phyloP scores from a whole-genome alignment of 2,329 filamentous ascomycete species.

The Thelonectria olida region DNA sequence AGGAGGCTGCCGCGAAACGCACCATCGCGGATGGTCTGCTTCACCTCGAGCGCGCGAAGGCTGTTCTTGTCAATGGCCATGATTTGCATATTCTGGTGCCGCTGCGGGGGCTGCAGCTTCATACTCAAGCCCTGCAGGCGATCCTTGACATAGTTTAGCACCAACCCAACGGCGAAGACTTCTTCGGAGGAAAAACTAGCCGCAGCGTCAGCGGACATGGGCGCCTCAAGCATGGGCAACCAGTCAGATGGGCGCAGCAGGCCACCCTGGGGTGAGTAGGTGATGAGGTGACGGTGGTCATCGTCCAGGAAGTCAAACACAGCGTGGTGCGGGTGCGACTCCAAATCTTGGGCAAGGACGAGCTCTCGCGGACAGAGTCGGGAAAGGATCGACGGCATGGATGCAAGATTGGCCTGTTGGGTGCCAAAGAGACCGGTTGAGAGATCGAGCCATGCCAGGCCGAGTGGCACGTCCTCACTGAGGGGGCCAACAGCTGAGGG shows the following conservation, averaged over 20 bases:
- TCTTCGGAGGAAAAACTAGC: slow-evolving; percentile 73
- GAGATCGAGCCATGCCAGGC: slow-evolving; percentile 92
- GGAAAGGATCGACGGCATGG: slow-evolving; percentile 82
- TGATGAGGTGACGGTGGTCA: slow-evolving; percentile 80
- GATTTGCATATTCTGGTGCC: slow-evolving; percentile 76
- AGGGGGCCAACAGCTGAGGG: slow-evolving; percentile 32
- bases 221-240: slow-evolving; percentile 79
- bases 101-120: slow-evolving; percentile 83
- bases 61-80: slow-evolving; percentile 95
- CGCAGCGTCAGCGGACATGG: slow-evolving; percentile 64
- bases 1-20: slow-evolving; percentile 83
- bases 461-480: slow-evolving; percentile 57
- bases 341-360: slow-evolving; percentile 74
- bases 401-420: slow-evolving; percentile 75
- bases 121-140: slow-evolving; percentile 81
- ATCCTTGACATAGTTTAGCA: slow-evolving; percentile 86
- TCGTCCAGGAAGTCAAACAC: slow-evolving; percentile 76
- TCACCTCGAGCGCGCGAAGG: slow-evolving; percentile 87
- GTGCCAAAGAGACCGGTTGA: slow-evolving; percentile 96
- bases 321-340: slow-evolving; percentile 65
- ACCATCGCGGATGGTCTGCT: slow-evolving; percentile 84
- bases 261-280: slow-evolving; percentile 67
- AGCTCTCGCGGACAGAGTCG: slow-evolving; percentile 87
- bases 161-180: slow-evolving; percentile 76
- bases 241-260: slow-evolving; percentile 69